Percentiles rank a stretch among this genome's conserved stretches.
Evolutionary conservation across 2,329 filamentous ascomycete species (phyloP).

Genomic region (Trichophyton rubrum): DNA sequence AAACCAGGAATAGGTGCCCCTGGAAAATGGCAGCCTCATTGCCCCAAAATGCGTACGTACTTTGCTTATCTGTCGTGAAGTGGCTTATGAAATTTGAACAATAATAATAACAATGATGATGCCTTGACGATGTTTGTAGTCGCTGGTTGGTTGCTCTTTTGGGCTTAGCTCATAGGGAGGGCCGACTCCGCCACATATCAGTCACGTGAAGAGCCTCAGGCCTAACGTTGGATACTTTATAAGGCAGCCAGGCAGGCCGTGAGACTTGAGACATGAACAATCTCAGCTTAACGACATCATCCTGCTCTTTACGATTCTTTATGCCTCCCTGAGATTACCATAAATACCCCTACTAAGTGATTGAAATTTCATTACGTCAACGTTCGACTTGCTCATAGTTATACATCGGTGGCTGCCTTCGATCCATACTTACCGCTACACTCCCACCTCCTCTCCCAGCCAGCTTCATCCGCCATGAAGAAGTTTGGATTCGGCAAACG

Average conservation of each 20-base stretch:
- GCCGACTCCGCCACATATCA: neutral
- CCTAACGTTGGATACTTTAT: neutral
- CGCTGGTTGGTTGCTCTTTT: neutral
- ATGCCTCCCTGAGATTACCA: neutral
- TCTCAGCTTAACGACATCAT: neutral
- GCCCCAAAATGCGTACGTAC: neutral
- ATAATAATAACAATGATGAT: neutral
- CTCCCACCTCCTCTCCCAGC: neutral
- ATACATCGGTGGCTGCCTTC: neutral
- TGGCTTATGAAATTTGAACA: neutral
- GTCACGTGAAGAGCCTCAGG: neutral
- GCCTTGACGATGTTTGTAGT: neutral
- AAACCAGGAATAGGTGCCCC: neutral
- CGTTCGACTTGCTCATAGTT: neutral
- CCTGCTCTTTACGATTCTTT: neutral
- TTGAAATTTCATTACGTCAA: too few relatives aligned
- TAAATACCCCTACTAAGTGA: neutral
- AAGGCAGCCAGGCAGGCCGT: neutral
- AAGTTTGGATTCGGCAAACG: slow-evolving; percentile 40
- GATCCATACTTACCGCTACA: neutral
- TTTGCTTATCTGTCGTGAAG: neutral
- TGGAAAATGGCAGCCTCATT: neutral
- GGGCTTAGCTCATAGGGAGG: neutral
- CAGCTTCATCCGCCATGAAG: slow-evolving; percentile 11
- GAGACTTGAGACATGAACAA: neutral